These are phyloP conservation scores for Hebeloma cylindrosporum DNA, from an alignment of 768 basidiomycete genomes.

Conservation along the genomic window DNA sequence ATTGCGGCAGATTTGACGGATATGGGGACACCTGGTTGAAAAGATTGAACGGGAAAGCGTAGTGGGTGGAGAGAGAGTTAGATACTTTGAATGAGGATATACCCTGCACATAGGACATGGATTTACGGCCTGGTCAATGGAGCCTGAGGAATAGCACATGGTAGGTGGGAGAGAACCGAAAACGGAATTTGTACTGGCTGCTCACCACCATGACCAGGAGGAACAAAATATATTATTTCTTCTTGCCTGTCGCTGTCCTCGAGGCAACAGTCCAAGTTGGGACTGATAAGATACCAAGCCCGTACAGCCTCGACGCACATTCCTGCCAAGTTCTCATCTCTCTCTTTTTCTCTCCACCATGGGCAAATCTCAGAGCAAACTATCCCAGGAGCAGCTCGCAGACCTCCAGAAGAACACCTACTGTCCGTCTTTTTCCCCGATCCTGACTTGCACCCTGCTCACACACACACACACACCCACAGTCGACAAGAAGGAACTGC, in stretches of 20 bases:
- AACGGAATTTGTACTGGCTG: constrained; percentile 24
- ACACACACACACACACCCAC: constrained; percentile 15
- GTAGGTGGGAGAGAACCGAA: constrained; percentile 29
- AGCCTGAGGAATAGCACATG: constrained; percentile 77
- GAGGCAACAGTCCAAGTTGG: constrained; percentile 14
- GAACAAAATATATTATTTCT: constrained; percentile 11
- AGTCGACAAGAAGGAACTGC: constrained; percentile 97
- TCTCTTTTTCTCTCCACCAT: constrained; percentile 48
- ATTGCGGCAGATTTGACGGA: constrained; percentile 74
- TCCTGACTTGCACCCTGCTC: constrained; percentile 13
- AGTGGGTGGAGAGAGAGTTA: constrained; percentile 11
- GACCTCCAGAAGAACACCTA: constrained; percentile 98
- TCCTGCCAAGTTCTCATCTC: constrained; percentile 20
- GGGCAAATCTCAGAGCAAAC: constrained; percentile 98
- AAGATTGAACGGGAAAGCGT: background rate
- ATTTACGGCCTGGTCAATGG: constrained; percentile 63
- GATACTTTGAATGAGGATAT: constrained; percentile 64
- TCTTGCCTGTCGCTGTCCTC: constrained; percentile 10
- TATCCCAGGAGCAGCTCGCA: constrained; percentile 89
- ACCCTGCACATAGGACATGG: constrained; percentile 87
- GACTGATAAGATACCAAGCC: constrained; percentile 19
- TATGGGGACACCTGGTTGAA: constrained; percentile 68
- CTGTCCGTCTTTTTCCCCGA: constrained; percentile 52
- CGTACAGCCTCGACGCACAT: constrained; percentile 16
- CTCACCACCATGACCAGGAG: constrained; percentile 24